Conservation (phyloP, 306 rosid species). For the Prunus campanulata region DNA sequence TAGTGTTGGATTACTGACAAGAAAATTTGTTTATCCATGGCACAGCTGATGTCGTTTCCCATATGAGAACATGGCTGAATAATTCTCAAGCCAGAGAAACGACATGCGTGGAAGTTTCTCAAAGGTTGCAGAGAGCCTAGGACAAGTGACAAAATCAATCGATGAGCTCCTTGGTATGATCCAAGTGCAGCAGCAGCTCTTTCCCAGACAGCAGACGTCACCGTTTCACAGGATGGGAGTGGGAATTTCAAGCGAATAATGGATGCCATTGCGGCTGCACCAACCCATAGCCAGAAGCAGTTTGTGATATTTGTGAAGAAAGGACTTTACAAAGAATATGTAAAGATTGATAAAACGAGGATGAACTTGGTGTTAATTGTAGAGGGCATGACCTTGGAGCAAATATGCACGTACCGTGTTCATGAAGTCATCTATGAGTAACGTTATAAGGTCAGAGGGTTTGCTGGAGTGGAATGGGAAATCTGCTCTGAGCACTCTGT, state of each 20-base stretch:
- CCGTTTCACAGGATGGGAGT: background rate
- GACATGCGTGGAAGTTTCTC: background rate
- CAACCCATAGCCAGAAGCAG: background rate
- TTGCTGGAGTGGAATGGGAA: background rate
- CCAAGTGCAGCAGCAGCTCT: background rate
- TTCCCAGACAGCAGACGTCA: background rate
- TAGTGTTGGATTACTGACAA: too few species aligned
- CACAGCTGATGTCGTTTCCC: slow-evolving; percentile 5
- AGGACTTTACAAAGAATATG: too few species aligned
- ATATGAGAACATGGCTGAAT: slow-evolving; percentile 8
- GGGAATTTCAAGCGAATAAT: slow-evolving; percentile 3
- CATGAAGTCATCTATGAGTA: background rate
- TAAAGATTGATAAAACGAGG: too few species aligned
- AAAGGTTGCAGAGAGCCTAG: background rate
- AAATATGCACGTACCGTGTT: background rate
- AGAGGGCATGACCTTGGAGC: too few species aligned
- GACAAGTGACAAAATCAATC: background rate
- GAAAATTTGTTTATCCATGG: background rate
- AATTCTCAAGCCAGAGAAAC: background rate
- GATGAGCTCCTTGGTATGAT: background rate
- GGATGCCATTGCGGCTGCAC: slow-evolving; percentile 13
- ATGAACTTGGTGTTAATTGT: too few species aligned
- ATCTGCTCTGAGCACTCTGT: background rate
- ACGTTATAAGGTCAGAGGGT: background rate
- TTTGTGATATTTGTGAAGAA: too few species aligned